These are phyloP conservation scores for Kregervanrija pseudodelftensis DNA, from an alignment of 805 yeast species.

Conservation along the genomic window DNA sequence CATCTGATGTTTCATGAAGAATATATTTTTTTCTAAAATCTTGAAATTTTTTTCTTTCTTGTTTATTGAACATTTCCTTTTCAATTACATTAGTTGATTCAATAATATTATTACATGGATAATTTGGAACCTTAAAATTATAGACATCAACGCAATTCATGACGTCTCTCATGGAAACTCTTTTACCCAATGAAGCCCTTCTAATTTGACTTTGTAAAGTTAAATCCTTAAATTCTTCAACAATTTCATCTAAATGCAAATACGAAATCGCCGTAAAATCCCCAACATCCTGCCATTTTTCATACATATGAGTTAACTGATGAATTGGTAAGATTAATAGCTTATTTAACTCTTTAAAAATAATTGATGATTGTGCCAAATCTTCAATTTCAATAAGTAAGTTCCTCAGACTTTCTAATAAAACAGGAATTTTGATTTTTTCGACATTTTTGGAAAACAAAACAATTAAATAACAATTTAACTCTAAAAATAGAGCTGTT, in stretches of 20 bases:
- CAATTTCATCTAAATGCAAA: neutral
- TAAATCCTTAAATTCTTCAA: neutral
- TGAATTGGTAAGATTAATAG: conserved; percentile 1
- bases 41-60: neutral
- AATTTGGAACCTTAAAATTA: neutral
- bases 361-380: neutral
- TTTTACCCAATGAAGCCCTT: neutral
- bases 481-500: conserved; percentile 1
- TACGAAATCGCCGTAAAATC: neutral
- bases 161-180: neutral
- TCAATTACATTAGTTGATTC: neutral
- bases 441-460: conserved; percentile 2
- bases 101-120: neutral
- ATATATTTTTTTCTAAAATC: conserved; percentile 3
- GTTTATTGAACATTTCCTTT: neutral
- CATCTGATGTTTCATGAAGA: neutral
- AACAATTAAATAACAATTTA: conserved; percentile 1
- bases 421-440: neutral
- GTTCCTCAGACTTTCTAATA: neutral
- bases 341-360: neutral
- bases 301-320: neutral
- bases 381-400: conserved; percentile 1
- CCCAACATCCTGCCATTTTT: conserved; percentile 5
- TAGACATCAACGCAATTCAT: conserved; percentile 3
- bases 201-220: neutral